Base-by-base conservation (phyloP, 305 asterid genomes). In the Solanum hybrid region DNA sequence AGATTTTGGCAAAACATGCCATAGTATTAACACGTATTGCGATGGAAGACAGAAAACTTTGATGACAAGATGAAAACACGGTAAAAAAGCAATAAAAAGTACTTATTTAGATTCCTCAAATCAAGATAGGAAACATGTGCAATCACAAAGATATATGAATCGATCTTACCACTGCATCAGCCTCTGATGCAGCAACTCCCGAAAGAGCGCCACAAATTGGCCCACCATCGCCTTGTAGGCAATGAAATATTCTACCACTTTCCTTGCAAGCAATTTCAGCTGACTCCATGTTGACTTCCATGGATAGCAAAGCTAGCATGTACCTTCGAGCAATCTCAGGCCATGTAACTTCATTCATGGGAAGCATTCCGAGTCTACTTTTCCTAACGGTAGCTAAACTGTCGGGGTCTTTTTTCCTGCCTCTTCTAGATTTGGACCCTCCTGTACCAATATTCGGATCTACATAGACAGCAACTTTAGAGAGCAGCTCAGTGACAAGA, bases 181-280 rank as follows among this genome's bases (percentile, higher is more conserved):
- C 99, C 91, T 97, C 99, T 91, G 96, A 90, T 77, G 98, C 99
- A 89, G 97, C 97, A 89, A 95, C 91, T 89, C 98, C 99, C 3
- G 97, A 94, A 88, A 95, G 97, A 86, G 98, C 93, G 86, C 99
- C 99, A 93, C 99, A 96, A 89, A 97, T 96, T 71, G 93, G 91
- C 91, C 99, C 99, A 57, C 99, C 99, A 90, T 97, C 99, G 92
- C 99, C 99, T 88, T 90, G 95, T 91, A 98, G 91, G 92, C 99
- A 97, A 92, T 97, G 98, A 92, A 97, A 97, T 92, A 97, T 97
- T 90, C 93, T 97, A 34, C 98, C 96, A 85, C 99, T 95, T 93
- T 96, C 99, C 87, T 97, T 97, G 94, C 91, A 92, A 88, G 96
- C 96, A 91, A 94, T 93, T 90, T 98, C 99, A 29, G 95, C 78